These are phyloP conservation scores for Diaporthe citriasiana DNA, from an alignment of 2,329 filamentous ascomycete species.

Conservation along the genomic window DNA sequence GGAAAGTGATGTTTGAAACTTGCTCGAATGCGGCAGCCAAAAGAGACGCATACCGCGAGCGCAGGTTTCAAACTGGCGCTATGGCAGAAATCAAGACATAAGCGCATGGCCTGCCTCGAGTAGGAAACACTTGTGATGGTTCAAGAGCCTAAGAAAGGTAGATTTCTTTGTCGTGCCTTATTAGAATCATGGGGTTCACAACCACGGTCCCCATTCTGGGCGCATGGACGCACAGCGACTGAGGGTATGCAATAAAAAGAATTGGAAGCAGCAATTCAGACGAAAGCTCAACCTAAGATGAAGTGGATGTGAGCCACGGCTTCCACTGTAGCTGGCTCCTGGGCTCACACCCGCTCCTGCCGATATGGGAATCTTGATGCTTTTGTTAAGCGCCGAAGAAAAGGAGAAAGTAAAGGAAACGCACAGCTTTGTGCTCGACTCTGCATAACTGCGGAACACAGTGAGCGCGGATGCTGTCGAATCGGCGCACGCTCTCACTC, in stretches of 20 bases:
- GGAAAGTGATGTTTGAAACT: constrained; percentile 14
- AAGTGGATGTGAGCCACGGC: neutral
- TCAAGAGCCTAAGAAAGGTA: neutral
- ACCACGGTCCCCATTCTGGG: neutral
- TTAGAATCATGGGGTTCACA: neutral
- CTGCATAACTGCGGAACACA: too few relatives aligned
- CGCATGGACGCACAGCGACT: neutral
- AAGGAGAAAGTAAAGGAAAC: neutral
- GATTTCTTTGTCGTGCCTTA: neutral
- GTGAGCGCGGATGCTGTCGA: neutral
- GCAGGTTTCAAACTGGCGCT: constrained; percentile 12
- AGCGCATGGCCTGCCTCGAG: neutral
- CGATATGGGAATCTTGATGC: neutral
- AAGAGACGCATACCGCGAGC: neutral
- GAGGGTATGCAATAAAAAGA: neutral
- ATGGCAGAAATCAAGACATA: neutral
- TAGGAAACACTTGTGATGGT: neutral
- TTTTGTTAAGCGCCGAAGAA: too few relatives aligned
- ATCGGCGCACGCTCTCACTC: too few relatives aligned
- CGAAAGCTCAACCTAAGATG: neutral
- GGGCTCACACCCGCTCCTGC: neutral
- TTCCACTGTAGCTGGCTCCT: neutral
- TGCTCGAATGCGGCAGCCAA: constrained; percentile 11
- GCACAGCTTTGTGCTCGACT: neutral
- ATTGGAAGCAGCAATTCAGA: neutral